Percentiles rank a stretch among this genome's conserved stretches.
These are phyloP conservation scores for Ceratocystis huliohia DNA, from an alignment of 2,329 filamentous ascomycete genomes.

Conservation along the genomic window DNA sequence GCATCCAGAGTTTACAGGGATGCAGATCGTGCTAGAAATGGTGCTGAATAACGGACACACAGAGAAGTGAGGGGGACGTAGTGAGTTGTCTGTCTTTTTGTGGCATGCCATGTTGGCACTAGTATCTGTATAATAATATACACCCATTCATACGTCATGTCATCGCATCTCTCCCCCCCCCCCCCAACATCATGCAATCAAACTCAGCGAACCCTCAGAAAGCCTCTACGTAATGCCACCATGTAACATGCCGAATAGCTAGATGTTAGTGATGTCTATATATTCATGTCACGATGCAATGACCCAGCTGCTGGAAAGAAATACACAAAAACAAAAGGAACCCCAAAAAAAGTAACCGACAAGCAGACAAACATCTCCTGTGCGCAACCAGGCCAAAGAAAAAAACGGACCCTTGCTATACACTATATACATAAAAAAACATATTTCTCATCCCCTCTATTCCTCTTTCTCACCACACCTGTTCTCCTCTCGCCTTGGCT, in stretches of 20 bases:
- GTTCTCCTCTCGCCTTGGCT: neutral
- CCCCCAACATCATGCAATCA: too few species aligned
- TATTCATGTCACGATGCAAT: neutral
- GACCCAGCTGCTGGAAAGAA: neutral
- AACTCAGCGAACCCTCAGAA: too few species aligned
- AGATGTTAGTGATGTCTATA: too few species aligned
- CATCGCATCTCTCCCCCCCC: too few species aligned
- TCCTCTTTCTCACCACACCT: neutral
- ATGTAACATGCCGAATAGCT: too few species aligned
- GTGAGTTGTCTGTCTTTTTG: neutral
- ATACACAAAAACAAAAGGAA: slow-evolving; percentile 6
- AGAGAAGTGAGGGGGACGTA: slow-evolving; percentile 31
- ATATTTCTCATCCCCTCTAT: neutral
- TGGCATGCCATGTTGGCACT: too few species aligned
- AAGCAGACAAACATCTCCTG: neutral
- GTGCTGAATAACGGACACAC: slow-evolving; percentile 75
- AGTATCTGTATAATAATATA: too few species aligned
- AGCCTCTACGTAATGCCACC: too few species aligned
- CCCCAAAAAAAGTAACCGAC: neutral
- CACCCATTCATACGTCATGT: too few species aligned
- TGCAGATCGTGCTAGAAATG: slow-evolving; percentile 84
- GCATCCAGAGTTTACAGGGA: slow-evolving; percentile 73
- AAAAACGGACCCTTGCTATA: neutral
- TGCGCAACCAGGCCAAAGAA: neutral
- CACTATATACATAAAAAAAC: slow-evolving; percentile 1